These are phyloP conservation scores for Plasmopara halstedii DNA, from an alignment of 352 stramenopile genomes.

Conservation along the genomic window DNA sequence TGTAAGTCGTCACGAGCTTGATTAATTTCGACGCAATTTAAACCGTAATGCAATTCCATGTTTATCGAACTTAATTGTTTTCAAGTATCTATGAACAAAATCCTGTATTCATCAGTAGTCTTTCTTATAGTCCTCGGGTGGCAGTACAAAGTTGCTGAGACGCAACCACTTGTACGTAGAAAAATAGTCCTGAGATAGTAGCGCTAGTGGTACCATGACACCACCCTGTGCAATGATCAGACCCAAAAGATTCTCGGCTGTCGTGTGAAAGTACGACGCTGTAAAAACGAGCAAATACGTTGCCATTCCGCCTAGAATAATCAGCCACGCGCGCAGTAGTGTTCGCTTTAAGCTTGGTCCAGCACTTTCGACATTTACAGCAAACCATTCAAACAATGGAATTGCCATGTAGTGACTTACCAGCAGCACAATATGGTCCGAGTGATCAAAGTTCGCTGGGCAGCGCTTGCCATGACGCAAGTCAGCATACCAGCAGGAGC, in stretches of 20 bases:
- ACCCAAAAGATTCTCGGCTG: slow-evolving; percentile 53
- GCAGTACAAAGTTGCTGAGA: slow-evolving; percentile 57
- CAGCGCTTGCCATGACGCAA: slow-evolving; percentile 49
- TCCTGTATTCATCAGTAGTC: slow-evolving; percentile 1
- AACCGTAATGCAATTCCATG: too few relatives aligned
- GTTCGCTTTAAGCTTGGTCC: slow-evolving; percentile 38
- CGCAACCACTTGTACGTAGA: slow-evolving; percentile 30
- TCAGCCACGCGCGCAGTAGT: slow-evolving; percentile 39
- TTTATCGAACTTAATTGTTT: neutral
- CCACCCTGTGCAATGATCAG: slow-evolving; percentile 45
- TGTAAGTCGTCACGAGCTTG: too few relatives aligned
- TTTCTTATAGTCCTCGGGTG: slow-evolving; percentile 29
- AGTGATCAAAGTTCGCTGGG: slow-evolving; percentile 57
- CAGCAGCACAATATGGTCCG: slow-evolving; percentile 72
- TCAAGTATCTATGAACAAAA: too few relatives aligned
- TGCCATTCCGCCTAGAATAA: slow-evolving; percentile 24
- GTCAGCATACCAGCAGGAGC: slow-evolving; percentile 51
- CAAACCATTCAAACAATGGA: slow-evolving; percentile 69
- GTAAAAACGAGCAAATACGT: slow-evolving; percentile 68
- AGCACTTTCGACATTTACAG: slow-evolving; percentile 40
- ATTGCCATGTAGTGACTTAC: slow-evolving; percentile 68
- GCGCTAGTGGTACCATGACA: slow-evolving; percentile 56
- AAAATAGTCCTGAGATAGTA: slow-evolving; percentile 62
- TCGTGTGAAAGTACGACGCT: slow-evolving; percentile 57
- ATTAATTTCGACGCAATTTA: too few relatives aligned